Percentiles rank a stretch among this genome's conserved stretches.
Conservation (phyloP, 2,329 filamentous ascomycete genomes). For the Ophiostoma sp. region DNA sequence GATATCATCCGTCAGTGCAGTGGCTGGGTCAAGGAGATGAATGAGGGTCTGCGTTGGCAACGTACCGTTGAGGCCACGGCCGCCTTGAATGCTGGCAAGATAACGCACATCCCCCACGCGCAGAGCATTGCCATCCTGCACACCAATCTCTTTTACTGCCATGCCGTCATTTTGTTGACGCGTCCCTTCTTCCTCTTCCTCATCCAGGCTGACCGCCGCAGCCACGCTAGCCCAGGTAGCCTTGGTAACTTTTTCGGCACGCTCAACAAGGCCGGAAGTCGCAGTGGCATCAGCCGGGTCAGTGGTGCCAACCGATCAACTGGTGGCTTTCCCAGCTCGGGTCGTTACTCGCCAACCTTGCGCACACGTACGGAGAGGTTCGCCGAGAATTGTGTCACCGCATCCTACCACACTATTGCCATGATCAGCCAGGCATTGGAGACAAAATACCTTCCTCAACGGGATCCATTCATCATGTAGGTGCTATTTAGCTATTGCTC, state of each 20-base stretch:
- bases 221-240: background rate
- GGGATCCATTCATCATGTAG: constrained; percentile 60
- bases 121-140: constrained; percentile 62
- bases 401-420: constrained; percentile 51
- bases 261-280: background rate
- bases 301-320: background rate
- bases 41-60: constrained; percentile 51
- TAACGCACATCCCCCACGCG: constrained; percentile 38
- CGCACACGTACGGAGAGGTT: constrained; percentile 40
- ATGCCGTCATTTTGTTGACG: constrained; percentile 63
- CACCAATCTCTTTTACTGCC: constrained; percentile 61
- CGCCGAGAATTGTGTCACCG: constrained; percentile 53
- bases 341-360: constrained; percentile 38
- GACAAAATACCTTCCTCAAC: constrained; percentile 48
- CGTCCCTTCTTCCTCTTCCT: constrained; percentile 64
- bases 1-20: constrained; percentile 57
- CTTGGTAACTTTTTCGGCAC: background rate
- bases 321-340: background rate
- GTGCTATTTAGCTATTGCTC: constrained; percentile 31
- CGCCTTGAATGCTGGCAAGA: constrained; percentile 40
- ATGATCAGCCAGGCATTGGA: constrained; percentile 49
- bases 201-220: constrained; percentile 40
- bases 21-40: constrained; percentile 52
- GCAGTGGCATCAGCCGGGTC: background rate
- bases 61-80: constrained; percentile 26